Base-by-base conservation (phyloP, 1,284 basidiomycete species). In the Abortiporus biennis region DNA sequence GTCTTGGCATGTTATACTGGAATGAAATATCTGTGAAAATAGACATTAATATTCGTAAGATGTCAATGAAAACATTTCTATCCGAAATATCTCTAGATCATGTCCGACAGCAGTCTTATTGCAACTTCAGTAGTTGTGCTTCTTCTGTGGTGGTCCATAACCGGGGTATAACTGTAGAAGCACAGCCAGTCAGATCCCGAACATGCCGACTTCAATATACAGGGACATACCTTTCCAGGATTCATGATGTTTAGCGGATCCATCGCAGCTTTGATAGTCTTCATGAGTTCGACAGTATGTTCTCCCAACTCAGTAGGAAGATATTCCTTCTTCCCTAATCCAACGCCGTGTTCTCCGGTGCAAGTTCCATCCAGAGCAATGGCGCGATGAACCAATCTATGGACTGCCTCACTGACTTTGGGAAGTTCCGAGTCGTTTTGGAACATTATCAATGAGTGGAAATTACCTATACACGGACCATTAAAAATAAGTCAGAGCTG, bases 181-280 rank as follows among this genome's bases (percentile, higher is more conserved):
- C 24, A 29, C 8, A 13, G 25, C 24, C 19, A 36, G 35, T 29
- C 17, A 29, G 11, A n/a, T 8, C 37, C 9, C 36, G 9, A 12
- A 12, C 32, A 24, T 5, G 20, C 19, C 11, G 33, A 11, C 24
- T 23, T 29, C 22, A 17, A 34, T n/a, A n/a, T n/a, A n/a, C n/a
- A n/a, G n/a, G 24, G 11, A 38, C 57, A 47, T 45, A 76, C 82
- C 71, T 91, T 91, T 27, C 83, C 85, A 1, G 89, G 89, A 58
- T 92, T 92, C 63, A 92, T 71, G 46, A 93, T 69, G 51, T 83
- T 76, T 36, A 78, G 53, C 2, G 89, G 88, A 61, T 92, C 89
- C 19, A 92, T 68, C 2, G 79, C 72, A 30, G 63, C 64, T 62
- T 92, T 94, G 49, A 92, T 72, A 4, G 71, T 76, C 62, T 77